Conservation (phyloP, 371 early-diverging fungal genomes). For the Dentiscutata heterogama region DNA sequence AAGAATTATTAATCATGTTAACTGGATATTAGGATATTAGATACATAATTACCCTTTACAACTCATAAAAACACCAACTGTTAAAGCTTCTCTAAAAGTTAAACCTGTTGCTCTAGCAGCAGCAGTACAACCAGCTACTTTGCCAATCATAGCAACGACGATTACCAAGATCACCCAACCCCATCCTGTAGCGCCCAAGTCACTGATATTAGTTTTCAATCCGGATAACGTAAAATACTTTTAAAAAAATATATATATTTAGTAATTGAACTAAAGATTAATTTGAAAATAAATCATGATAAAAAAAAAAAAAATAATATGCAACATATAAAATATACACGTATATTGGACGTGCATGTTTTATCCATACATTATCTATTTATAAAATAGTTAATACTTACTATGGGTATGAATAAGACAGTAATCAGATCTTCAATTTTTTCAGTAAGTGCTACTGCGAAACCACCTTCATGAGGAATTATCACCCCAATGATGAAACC, state of each 20-base stretch:
- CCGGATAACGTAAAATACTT: constrained; percentile 94
- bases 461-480: constrained; percentile 89
- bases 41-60: constrained; percentile 81
- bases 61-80: constrained; percentile 95
- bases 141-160: constrained; percentile 84
- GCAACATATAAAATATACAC: no score
- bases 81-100: constrained; percentile 83
- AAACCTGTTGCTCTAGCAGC: constrained; percentile 79
- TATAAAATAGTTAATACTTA: constrained; percentile 51
- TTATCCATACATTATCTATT: not conserved
- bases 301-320: no score
- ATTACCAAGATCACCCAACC: constrained; percentile 82
- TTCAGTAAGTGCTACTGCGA: constrained; percentile 88
- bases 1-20: not conserved
- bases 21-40: no score
- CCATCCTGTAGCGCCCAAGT: constrained; percentile 80
- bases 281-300: no score
- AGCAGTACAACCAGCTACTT: constrained; percentile 83
- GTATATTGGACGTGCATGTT: no score
- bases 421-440: constrained; percentile 92
- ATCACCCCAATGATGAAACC: constrained; percentile 89
- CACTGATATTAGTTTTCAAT: constrained; percentile 86
- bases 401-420: constrained; percentile 88
- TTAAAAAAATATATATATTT: no score
- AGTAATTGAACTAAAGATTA: not conserved